Percentiles rank a stretch among this genome's conserved stretches.
phyloP scores from a whole-genome alignment of 176 grass and related monocot species.

The Phoenix roebelenii region DNA sequence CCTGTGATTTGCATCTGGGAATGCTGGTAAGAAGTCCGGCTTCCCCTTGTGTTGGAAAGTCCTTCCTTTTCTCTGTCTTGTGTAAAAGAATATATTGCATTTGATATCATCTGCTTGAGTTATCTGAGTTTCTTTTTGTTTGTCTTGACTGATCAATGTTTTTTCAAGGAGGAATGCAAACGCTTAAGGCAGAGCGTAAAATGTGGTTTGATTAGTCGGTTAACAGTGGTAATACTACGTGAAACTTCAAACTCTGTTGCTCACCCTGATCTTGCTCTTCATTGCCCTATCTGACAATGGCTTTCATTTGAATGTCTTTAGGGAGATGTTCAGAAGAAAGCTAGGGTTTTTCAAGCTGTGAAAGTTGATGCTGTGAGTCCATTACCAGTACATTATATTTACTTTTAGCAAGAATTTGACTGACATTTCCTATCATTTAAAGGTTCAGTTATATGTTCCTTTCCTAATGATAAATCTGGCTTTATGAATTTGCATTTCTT shows the following conservation, averaged over 20 bases:
- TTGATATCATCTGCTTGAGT: no score
- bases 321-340: constrained; percentile 72
- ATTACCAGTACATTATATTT: constrained; percentile 18
- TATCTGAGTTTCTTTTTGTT: constrained; percentile 2
- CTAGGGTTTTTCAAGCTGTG: constrained; percentile 50
- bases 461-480: constrained; percentile 9
- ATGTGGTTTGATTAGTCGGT: constrained; percentile 46
- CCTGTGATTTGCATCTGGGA: no score
- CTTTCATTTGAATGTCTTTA: constrained; percentile 26
- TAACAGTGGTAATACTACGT: constrained; percentile 82
- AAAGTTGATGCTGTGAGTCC: constrained; percentile 75
- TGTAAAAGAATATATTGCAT: no score
- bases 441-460: no score
- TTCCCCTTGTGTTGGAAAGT: no score
- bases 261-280: no score
- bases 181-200: constrained; percentile 76
- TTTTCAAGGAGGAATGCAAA: constrained; percentile 82
- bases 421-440: constrained; percentile 9
- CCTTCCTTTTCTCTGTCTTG: no score
- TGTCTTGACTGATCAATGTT: constrained; percentile 26
- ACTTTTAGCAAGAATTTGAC: constrained; percentile 18
- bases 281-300: constrained; percentile 13
- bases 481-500: no score
- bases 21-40: no score
- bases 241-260: constrained; percentile 17